A percentile compares a stretch with the other conserved stretches of the same genome.
These are phyloP conservation scores for Xanthoceras sorbifolium DNA, from an alignment of 345 rosid genomes.

Conservation along the genomic window DNA sequence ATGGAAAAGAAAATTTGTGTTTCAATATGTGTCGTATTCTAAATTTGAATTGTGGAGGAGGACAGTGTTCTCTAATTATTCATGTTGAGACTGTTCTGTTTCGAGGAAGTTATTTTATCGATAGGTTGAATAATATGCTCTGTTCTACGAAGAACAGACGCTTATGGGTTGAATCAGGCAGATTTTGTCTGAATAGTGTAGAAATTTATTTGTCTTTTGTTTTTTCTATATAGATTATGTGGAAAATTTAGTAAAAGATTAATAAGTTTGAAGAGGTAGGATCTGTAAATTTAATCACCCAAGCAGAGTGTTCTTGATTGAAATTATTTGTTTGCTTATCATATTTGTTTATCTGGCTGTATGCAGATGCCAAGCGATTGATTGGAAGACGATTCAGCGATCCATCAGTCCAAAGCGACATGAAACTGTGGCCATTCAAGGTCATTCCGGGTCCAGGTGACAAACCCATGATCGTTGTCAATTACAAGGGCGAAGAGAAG, in stretches of 20 bases:
- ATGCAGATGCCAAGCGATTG: slow-evolving; percentile 49
- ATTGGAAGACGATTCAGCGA: slow-evolving; percentile 49
- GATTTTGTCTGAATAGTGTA: background rate
- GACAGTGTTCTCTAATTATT: background rate
- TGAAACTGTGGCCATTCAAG: slow-evolving; percentile 49
- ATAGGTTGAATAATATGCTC: background rate
- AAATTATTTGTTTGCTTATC: background rate
- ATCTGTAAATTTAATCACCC: background rate
- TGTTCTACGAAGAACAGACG: background rate
- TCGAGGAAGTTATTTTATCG: background rate
- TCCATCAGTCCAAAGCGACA: slow-evolving; percentile 41
- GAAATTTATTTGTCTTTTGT: background rate
- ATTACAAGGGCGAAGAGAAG: slow-evolving; percentile 47
- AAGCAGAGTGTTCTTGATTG: background rate
- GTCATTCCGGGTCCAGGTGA: slow-evolving; percentile 44
- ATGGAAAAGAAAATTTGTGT: background rate
- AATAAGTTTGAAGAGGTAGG: too few relatives aligned
- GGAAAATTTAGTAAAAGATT: too few relatives aligned
- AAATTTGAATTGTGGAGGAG: background rate
- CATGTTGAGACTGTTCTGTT: background rate
- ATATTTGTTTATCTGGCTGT: background rate
- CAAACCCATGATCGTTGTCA: slow-evolving; percentile 49
- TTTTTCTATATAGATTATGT: background rate
- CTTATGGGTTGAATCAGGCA: background rate
- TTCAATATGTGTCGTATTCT: background rate